phyloP scores from a whole-genome alignment of 805 yeast genomes.

The Scheffersomyces stipitis region DNA sequence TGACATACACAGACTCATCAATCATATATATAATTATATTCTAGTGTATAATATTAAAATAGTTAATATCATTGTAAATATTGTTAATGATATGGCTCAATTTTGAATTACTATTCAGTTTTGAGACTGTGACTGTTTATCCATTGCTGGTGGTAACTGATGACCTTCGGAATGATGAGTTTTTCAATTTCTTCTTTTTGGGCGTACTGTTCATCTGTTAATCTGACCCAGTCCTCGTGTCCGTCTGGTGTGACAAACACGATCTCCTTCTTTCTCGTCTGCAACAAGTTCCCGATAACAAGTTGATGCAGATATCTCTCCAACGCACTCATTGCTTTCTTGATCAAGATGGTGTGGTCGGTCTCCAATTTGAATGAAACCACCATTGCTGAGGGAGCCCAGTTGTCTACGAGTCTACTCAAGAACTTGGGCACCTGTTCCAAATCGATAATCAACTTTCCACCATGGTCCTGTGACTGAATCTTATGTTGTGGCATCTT shows the following conservation, averaged over 20 bases:
- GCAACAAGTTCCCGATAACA: conserved; percentile 90
- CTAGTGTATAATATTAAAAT: too few relatives aligned
- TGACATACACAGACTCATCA: too few relatives aligned
- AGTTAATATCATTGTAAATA: too few relatives aligned
- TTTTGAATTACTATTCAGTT: too few relatives aligned
- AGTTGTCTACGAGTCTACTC: conserved; percentile 79
- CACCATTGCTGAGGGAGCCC: conserved; percentile 96
- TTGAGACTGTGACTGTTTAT: too few relatives aligned
- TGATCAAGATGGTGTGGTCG: conserved; percentile 65
- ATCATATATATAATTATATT: too few relatives aligned
- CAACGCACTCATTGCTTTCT: conserved; percentile 77
- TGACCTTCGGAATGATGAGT: conserved; percentile 74
- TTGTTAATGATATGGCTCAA: too few relatives aligned
- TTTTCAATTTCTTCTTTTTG: conserved; percentile 68
- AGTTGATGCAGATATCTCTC: conserved; percentile 87
- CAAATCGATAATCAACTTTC: conserved; percentile 77
- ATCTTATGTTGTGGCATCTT: conserved; percentile 92
- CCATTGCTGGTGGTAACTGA: conserved; percentile 64
- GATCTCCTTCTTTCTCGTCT: conserved; percentile 84
- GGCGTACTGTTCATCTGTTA: conserved; percentile 42
- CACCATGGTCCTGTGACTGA: conserved; percentile 70
- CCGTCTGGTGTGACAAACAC: conserved; percentile 68
- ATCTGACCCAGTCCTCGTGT: conserved; percentile 48
- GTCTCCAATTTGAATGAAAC: conserved; percentile 94
- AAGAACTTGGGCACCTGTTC: conserved; percentile 97